phyloP scores from a whole-genome alignment of 352 stramenopile species.

The Hyaloperonospora arabidopsidis region DNA sequence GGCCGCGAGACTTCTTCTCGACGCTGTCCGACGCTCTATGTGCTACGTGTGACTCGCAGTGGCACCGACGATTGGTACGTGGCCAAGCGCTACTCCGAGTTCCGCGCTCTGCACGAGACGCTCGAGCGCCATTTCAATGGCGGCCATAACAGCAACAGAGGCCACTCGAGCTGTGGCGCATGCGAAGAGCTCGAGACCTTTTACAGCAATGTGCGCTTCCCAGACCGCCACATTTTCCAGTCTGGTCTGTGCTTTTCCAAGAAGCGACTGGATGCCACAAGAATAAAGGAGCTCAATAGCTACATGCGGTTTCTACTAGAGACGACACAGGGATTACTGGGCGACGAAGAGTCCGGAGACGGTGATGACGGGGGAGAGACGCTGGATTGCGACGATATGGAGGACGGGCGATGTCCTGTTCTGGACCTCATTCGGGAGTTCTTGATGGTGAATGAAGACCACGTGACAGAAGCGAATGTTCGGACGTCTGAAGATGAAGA shows the following conservation, averaged over 20 bases:
- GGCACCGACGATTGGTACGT: conserved; percentile 57
- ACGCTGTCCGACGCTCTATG: conserved; percentile 56
- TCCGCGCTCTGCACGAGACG: conserved; percentile 44
- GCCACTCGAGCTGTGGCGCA: conserved; percentile 25
- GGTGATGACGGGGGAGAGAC: conserved; percentile 20
- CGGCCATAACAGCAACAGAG: conserved; percentile 4
- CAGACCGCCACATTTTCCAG: conserved; percentile 45
- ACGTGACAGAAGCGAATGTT: conserved; percentile 17
- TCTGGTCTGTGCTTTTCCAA: conserved; percentile 40
- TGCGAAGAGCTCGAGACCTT: conserved; percentile 48
- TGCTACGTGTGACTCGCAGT: conserved; percentile 52
- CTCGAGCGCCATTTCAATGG: conserved; percentile 28
- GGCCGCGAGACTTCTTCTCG: conserved; percentile 39
- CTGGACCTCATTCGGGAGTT: conserved; percentile 54
- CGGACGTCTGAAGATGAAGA: conserved; percentile 6
- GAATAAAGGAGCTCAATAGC: conserved; percentile 55
- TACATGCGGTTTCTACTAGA: conserved; percentile 62
- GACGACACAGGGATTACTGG: conserved; percentile 55
- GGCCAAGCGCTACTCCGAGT: conserved; percentile 69
- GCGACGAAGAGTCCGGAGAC: conserved; percentile 27
- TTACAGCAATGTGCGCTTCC: conserved; percentile 39
- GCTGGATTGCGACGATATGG: conserved; percentile 17
- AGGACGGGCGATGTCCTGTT: conserved; percentile 26
- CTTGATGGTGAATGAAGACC: conserved; percentile 51
- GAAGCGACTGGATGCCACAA: conserved; percentile 41